A percentile compares a stretch with the other conserved stretches of the same genome.
Evolutionary conservation across 2,329 filamentous ascomycete genomes (phyloP).

Genomic region (Stachybotrys chlorohalonatus): DNA sequence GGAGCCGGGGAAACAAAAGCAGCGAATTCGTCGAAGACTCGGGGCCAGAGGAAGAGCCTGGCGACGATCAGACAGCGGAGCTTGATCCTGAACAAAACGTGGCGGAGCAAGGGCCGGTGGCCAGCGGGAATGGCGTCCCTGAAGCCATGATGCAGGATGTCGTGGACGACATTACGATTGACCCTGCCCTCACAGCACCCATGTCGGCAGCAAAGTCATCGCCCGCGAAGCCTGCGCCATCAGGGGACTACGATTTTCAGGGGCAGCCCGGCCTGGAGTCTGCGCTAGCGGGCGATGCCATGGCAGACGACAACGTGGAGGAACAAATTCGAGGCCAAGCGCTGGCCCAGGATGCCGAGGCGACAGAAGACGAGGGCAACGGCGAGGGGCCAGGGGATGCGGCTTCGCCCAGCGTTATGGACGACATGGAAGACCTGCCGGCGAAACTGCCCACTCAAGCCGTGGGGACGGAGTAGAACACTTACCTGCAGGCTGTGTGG

Average conservation of each 20-base stretch:
- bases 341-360: slow-evolving; percentile 2
- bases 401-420: slow-evolving; percentile 26
- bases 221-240: not conserved
- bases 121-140: slow-evolving; percentile 3
- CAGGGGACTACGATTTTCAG: slow-evolving; percentile 4
- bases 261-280: slow-evolving; percentile 6
- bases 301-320: not conserved
- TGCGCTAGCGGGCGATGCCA: not conserved
- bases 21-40: slow-evolving; percentile 19
- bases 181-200: slow-evolving; percentile 15
- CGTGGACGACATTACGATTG: slow-evolving; percentile 21
- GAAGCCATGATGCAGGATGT: slow-evolving; percentile 1
- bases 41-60: slow-evolving; percentile 15
- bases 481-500: not conserved
- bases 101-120: not conserved
- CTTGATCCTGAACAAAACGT: slow-evolving; percentile 2
- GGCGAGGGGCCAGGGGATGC: slow-evolving; percentile 4
- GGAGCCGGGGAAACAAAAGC: slow-evolving; percentile 7
- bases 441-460: slow-evolving; percentile 5
- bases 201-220: slow-evolving; percentile 7
- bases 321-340: not conserved
- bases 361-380: slow-evolving; percentile 4
- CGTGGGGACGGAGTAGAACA: not conserved
- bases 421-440: slow-evolving; percentile 35
- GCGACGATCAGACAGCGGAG: not conserved